Evolutionary conservation across 208 protist species (phyloP), one percentile per base, ranked within the genome.

Genomic region (Trypanosoma theileri): DNA sequence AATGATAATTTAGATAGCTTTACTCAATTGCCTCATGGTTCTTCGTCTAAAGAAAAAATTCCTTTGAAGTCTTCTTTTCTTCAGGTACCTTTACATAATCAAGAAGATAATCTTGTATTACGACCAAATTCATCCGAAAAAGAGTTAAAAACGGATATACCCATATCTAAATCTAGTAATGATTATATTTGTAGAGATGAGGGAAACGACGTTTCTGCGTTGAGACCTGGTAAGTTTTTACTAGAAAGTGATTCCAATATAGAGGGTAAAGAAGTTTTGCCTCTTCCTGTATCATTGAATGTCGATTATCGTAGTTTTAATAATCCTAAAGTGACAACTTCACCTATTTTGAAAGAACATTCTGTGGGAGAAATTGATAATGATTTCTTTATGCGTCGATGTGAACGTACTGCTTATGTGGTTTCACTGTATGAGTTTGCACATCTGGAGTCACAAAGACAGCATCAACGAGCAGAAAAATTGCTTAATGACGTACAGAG

Each of bases 361-460:
- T 26, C 10, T 28, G n/a, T 50, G 16, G 40, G 21, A 19, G 41
- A n/a, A 59, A 26, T 59, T 52, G 63, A 68, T 19, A 19, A 35
- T 46, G 40, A 26, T 46, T 31, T 42, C 13, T 46, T 55, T 19
- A 50, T 58, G 11, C 28, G 52, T 17, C 50, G 52, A 16, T 68
- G 22, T 68, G 63, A 68, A n/a, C 63, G 63, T 35, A 51, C 63
- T 31, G 63, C 63, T 21, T 68, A 68, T 35, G 31, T 68, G 26
- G 52, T 68, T 57, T 68, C 63, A 51, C 44, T 68, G 21, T 68
- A 59, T 59, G 63, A 68, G 26, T 68, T 68, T 68, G 63, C 63
- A 10, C 63, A 68, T 46, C 31, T 68, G 22, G 63, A 68, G 53
- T 59, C 48, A 21, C 48, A 59, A 41, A 68, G 52, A 51, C 63